Evolutionary conservation across 2,329 filamentous ascomycete genomes (phyloP), one percentile per base, ranked within the genome.

Genomic region (Neofusicoccum kwambonambiense): DNA sequence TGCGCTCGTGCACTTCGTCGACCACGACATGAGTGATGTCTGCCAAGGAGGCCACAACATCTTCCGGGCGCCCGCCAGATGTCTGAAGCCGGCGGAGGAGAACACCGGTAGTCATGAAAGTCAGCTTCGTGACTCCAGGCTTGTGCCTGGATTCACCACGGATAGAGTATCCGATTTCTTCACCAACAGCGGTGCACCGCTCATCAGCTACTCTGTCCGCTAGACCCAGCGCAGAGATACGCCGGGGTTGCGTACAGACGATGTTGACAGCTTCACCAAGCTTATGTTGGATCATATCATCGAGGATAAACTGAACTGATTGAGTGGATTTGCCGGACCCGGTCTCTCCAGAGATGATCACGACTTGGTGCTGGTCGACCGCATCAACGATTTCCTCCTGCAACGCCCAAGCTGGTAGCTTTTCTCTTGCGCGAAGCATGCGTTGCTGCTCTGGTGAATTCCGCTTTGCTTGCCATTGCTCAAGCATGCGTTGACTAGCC

Each of bases 251-350:
- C 0, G 95, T 99, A 72, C 96, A 97, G 66, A 99, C 88, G 68
- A 99, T 96, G 72, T 96, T 97, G 37, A 89, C 91, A 12, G 87
- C 87, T 12, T 86, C 86, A 2, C 94, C 95, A 8, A 96, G 82
- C 7, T 89, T 87, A 51, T 86, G 84, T 67, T 86, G 83, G 70
- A 97, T 96, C 68, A 98, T 81, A 70, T 98, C 92, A 72, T 99
- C 95, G 1, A 99, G 83, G 49, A 99, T 85, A 76, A 98, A 99
- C 76, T 99, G 95, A 39, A 98, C 92, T 2, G 92, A 95, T 76
- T 99, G 95, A 0, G 95, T 98, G 56, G 92, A 97, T 78, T 99
- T 99, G 73, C 95, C 95, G 17, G 92, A 97, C 62, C 95, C 95
- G 3, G 95, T 99, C 79, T 98, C 95, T 70, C 95, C 95, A 49